phyloP scores from a whole-genome alignment of 495 filamentous ascomycete genomes.

The Schizothecium vesticola region DNA sequence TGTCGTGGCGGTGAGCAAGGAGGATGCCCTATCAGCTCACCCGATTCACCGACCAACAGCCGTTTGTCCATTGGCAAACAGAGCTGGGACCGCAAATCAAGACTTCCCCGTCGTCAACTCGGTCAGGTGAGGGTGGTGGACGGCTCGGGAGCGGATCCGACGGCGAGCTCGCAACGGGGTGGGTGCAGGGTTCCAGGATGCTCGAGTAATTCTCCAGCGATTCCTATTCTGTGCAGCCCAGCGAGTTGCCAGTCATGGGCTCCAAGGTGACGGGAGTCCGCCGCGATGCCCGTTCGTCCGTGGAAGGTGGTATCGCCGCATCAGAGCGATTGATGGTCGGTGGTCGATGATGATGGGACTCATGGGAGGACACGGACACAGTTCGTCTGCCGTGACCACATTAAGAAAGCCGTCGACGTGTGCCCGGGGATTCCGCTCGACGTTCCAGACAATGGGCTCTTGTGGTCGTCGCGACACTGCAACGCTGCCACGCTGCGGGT shows the following conservation, averaged over 20 bases:
- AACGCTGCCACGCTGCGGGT: background rate
- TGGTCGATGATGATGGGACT: background rate
- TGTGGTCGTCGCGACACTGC: background rate
- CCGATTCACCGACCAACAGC: background rate
- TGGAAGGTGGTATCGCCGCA: background rate
- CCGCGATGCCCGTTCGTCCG: background rate
- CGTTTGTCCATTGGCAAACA: background rate
- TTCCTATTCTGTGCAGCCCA: background rate
- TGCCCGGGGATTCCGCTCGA: background rate
- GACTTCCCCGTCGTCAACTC: background rate
- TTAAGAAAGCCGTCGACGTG: background rate
- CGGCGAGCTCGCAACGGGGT: conserved; percentile 1
- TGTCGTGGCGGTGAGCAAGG: background rate
- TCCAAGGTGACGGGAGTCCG: too few relatives aligned
- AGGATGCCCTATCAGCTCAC: background rate
- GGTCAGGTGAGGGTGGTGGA: background rate
- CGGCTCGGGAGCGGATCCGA: conserved; percentile 24
- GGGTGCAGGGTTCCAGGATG: background rate
- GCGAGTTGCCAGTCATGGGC: background rate
- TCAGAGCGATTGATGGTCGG: background rate
- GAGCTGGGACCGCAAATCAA: background rate
- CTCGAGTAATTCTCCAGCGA: background rate
- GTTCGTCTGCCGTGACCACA: background rate
- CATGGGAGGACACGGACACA: background rate
- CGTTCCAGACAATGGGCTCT: background rate